Conservation (phyloP, 2,329 filamentous ascomycete genomes). For the Dactylellina sp. region DNA sequence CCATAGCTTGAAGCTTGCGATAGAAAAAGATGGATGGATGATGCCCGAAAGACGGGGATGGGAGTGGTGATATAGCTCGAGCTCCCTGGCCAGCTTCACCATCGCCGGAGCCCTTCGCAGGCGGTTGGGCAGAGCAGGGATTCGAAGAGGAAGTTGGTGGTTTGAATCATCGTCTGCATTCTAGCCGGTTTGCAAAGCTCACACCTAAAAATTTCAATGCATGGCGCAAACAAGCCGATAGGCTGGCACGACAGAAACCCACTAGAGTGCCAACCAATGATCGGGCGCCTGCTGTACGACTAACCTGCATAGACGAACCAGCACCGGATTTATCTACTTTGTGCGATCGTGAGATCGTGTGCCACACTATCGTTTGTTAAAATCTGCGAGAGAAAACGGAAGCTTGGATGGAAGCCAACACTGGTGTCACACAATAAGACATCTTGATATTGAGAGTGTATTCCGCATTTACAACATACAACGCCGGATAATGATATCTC, state of each 20-base stretch:
- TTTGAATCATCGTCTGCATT: constrained; percentile 9
- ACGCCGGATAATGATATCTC: constrained; percentile 15
- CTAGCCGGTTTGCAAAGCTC: neutral
- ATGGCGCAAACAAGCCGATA: constrained; percentile 21
- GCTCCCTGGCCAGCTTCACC: constrained; percentile 8
- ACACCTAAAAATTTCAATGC: neutral
- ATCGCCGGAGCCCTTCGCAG: neutral
- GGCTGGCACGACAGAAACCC: neutral
- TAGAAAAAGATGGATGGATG: neutral
- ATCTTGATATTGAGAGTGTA: constrained; percentile 9
- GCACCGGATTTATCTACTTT: constrained; percentile 48
- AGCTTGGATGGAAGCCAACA: neutral
- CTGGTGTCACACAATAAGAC: constrained; percentile 4
- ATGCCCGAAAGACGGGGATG: neutral
- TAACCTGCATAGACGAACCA: constrained; percentile 18
- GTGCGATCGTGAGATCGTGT: constrained; percentile 39
- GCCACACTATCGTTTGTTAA: too few relatives aligned
- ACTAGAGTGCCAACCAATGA: neutral
- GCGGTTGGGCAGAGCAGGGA: constrained; percentile 16
- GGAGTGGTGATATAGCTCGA: constrained; percentile 9
- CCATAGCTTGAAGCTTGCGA: constrained; percentile 33
- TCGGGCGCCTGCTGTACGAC: constrained; percentile 14
- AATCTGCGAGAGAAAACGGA: neutral
- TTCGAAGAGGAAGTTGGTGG: constrained; percentile 6
- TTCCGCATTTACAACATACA: neutral